phyloP scores from a whole-genome alignment of 768 basidiomycete genomes.

The Tricholoma furcatifolium region DNA sequence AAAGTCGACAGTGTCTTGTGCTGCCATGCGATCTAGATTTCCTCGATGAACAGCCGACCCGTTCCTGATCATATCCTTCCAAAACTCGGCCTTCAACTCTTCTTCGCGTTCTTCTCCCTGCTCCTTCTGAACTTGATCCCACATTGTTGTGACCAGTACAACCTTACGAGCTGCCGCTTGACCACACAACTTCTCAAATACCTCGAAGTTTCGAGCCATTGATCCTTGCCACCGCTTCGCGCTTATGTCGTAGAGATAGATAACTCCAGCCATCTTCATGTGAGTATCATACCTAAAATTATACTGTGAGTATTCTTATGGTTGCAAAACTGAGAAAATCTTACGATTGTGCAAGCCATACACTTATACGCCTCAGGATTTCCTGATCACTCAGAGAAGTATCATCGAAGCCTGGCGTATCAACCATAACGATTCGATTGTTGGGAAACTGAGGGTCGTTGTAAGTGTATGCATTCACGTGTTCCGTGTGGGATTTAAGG shows the following conservation, averaged over 20 bases:
- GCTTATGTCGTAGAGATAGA: slow-evolving; percentile 17
- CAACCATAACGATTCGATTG: slow-evolving; percentile 21
- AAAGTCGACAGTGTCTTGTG: slow-evolving; percentile 15
- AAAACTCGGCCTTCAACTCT: slow-evolving; percentile 5
- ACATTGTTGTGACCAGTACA: slow-evolving; percentile 17
- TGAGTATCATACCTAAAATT: slow-evolving; percentile 12
- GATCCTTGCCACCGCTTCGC: slow-evolving; percentile 10
- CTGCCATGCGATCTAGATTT: slow-evolving; percentile 7
- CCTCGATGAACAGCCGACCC: slow-evolving; percentile 11
- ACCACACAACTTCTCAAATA: slow-evolving; percentile 17
- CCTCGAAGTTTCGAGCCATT: slow-evolving; percentile 15
- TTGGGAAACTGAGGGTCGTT: slow-evolving; percentile 8
- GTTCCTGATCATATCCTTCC: slow-evolving; percentile 12
- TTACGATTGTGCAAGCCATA: slow-evolving; percentile 26
- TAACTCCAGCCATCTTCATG: slow-evolving; percentile 18
- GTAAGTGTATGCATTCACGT: slow-evolving; percentile 17
- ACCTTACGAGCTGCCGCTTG: slow-evolving; percentile 12
- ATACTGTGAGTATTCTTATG: neutral
- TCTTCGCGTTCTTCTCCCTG: slow-evolving; percentile 9
- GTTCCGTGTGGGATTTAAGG: slow-evolving; percentile 22
- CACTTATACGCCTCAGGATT: slow-evolving; percentile 23
- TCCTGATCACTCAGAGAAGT: slow-evolving; percentile 19
- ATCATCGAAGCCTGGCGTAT: slow-evolving; percentile 27
- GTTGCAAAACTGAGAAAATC: neutral
- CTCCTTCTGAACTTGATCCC: slow-evolving; percentile 2